Conservation (phyloP, 352 stramenopile genomes). For the Peronospora belbahrii region DNA sequence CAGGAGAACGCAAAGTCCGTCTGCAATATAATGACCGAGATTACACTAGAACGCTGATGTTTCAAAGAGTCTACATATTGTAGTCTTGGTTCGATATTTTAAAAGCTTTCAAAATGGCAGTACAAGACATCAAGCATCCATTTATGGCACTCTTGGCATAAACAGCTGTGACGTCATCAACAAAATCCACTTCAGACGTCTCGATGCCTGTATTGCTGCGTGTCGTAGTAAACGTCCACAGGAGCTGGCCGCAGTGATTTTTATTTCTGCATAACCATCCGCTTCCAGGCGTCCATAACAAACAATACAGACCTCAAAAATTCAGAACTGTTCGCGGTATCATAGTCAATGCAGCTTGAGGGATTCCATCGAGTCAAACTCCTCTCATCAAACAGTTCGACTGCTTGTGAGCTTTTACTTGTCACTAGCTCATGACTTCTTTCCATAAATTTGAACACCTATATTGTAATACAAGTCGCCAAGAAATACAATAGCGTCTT, state of each 20-base stretch:
- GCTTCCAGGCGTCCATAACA: slow-evolving; percentile 28
- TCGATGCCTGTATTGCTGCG: no score
- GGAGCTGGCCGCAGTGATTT: slow-evolving; percentile 19
- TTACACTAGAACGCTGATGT: no score
- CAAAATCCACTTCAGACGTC: slow-evolving; percentile 44
- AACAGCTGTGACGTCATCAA: slow-evolving; percentile 16
- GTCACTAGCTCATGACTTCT: no score
- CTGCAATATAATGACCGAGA: no score
- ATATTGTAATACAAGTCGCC: slow-evolving; percentile 31
- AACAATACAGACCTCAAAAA: slow-evolving; percentile 29
- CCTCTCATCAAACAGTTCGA: no score
- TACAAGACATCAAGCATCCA: slow-evolving; percentile 21
- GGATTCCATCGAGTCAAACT: slow-evolving; percentile 37
- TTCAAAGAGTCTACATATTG: slow-evolving; percentile 1
- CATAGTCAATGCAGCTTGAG: slow-evolving; percentile 35
- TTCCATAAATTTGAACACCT: no score
- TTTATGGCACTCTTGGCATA: slow-evolving; percentile 17
- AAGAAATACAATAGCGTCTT: slow-evolving; percentile 18
- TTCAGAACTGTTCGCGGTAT: slow-evolving; percentile 37
- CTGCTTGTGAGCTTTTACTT: no score
- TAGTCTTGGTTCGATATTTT: slow-evolving; percentile 12
- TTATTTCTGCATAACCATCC: slow-evolving; percentile 31
- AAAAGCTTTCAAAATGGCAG: slow-evolving; percentile 16
- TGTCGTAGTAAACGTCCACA: slow-evolving; percentile 15
- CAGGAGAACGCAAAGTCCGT: no score